Base-by-base conservation (phyloP, 345 rosid genomes). In the Anastatica hierochuntica region DNA sequence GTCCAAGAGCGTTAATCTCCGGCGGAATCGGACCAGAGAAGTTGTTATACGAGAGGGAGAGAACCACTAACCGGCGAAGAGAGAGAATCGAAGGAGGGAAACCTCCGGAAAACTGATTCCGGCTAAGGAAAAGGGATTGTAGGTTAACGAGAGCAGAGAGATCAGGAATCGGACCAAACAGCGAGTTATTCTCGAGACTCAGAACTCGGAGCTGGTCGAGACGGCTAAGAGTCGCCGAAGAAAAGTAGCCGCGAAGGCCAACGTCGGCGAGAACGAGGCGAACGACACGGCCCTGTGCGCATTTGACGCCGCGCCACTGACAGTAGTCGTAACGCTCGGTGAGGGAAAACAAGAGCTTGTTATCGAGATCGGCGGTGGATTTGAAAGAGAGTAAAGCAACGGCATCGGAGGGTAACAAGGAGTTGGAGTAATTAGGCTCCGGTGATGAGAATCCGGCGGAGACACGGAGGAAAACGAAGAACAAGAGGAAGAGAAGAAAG, bases 151-250 rank as follows among this genome's bases (percentile, higher is more conserved):
- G 90, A n/a, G 74, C 5, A 30, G 98, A 84, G 20, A 92, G 76
- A 58, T 88, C 95, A 14, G 98, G 96, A 53, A 84, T 12, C 1
- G 86, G 84, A 18, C 98, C 98, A 34, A 78, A 70, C 26, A 92
- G 77, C 4, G 94, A 84, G 90, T 87, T 92, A 69, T 83, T 76
- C 10, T 42, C 79, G 14, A 92, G 95, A 53, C 78, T 57, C 13
- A 92, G 83, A 50, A 79, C 79, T 16, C 98, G 90, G 66, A 92
- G 95, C 74, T 84, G 95, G 83, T 83, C 92, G 48, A 92, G 98
- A 13, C 78, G 90, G 51, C 84, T 67, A 39, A 92, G 79, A 15
- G 94, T 72, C 40, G 53, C 23, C 2, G 95, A 62, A 5, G 95
- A 63, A 42, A 92, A 70, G 39, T 42, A 40, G 38, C 98, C 98